Evolutionary conservation across 2,329 filamentous ascomycete genomes (phyloP).

Genomic region (Emericellopsis cladophorae): DNA sequence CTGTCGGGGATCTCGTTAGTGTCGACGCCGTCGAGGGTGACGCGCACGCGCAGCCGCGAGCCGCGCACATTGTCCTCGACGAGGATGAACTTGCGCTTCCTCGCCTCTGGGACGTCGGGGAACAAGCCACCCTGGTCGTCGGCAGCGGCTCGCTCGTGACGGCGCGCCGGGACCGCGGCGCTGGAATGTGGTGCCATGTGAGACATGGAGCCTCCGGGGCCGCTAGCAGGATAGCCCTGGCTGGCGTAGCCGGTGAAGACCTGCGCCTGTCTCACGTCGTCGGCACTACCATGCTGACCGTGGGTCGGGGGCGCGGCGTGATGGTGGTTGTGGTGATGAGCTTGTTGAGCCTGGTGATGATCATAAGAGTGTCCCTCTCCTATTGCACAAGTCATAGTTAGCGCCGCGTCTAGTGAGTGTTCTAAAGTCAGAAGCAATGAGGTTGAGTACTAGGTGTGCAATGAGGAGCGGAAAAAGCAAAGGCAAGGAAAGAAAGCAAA

Average conservation of each 20-base stretch:
- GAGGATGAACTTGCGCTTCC: conserved; percentile 92
- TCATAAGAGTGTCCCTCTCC: conserved; percentile 10
- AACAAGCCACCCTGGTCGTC: conserved; percentile 62
- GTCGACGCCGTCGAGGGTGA: conserved; percentile 85
- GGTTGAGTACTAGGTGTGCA: not conserved
- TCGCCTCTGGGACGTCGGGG: conserved; percentile 76
- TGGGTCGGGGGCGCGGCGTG: conserved; percentile 46
- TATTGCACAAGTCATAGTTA: not conserved
- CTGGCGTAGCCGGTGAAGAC: conserved; percentile 58
- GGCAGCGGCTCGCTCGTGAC: conserved; percentile 29
- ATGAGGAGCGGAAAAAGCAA: not conserved
- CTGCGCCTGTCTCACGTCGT: conserved; percentile 61
- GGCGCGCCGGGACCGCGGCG: conserved; percentile 21
- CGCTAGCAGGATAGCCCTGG: conserved; percentile 41
- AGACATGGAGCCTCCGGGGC: conserved; percentile 48
- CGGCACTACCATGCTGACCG: conserved; percentile 31
- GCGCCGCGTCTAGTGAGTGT: not conserved
- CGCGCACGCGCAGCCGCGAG: conserved; percentile 73
- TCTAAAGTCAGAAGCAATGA: not conserved
- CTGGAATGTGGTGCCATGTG: conserved; percentile 33
- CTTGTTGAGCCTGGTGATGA: too few relatives aligned
- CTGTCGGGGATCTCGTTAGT: conserved; percentile 94
- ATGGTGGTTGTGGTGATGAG: conserved; percentile 54
- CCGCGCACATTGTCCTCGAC: conserved; percentile 81
- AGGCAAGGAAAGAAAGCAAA: not conserved